Conservation (phyloP, 768 basidiomycete species). For the Amanita fuliginea region DNA sequence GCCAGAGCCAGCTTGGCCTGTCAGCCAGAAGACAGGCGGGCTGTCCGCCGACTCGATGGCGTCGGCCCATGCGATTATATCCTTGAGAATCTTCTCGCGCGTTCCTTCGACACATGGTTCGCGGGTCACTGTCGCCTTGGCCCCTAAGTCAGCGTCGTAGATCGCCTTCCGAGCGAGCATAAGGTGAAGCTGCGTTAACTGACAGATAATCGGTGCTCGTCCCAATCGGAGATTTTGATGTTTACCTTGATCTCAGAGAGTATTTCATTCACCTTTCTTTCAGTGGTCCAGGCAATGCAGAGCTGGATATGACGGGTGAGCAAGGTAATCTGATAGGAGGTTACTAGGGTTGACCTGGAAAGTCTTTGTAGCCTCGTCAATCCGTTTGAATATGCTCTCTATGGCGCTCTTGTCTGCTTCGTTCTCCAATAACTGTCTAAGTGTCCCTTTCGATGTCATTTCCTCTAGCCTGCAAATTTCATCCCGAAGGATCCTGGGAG, state of each 20-base stretch:
- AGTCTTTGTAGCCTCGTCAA: slow-evolving; percentile 9
- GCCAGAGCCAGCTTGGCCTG: slow-evolving; percentile 7
- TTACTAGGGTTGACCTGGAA: slow-evolving; percentile 10
- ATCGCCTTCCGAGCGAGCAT: slow-evolving; percentile 3
- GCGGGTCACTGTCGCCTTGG: neutral
- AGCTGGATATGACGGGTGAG: neutral
- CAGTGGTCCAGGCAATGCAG: neutral
- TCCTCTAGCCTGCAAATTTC: neutral
- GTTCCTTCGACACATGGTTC: slow-evolving; percentile 16
- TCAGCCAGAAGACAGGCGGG: slow-evolving; percentile 8
- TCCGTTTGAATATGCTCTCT: neutral
- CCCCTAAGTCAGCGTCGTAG: slow-evolving; percentile 5
- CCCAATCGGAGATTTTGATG: neutral
- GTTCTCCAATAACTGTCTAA: slow-evolving; percentile 5
- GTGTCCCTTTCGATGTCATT: neutral
- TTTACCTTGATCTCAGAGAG: neutral
- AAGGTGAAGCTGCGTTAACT: neutral
- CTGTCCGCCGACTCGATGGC: slow-evolving; percentile 7
- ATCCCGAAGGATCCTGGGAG: neutral
- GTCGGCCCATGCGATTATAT: slow-evolving; percentile 16
- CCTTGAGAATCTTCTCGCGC: slow-evolving; percentile 13
- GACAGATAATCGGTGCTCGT: neutral
- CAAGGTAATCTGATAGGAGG: neutral
- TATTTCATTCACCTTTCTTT: neutral
- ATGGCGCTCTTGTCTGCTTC: slow-evolving; percentile 8